Base-by-base conservation (phyloP, 257 asterid genomes). In the Perilla frutescens region DNA sequence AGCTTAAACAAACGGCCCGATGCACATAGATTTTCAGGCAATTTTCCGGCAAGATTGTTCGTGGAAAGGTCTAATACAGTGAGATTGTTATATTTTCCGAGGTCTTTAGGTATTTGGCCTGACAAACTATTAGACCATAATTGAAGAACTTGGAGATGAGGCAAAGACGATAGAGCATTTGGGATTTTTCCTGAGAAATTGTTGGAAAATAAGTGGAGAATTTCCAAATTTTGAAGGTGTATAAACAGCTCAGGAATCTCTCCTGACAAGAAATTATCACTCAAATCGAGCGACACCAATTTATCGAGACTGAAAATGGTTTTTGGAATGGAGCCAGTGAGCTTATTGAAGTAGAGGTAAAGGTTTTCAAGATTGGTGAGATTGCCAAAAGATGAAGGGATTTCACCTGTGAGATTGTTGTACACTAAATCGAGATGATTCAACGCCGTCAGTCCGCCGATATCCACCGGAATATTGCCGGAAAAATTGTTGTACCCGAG, bases 401-500 rank as follows among this genome's bases (percentile, higher is more conserved):
- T 93, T 83, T 81, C 90, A 10, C 98, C 96, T 0, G 90, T 90
- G 58, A 89, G 89, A 73, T 89, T 90, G 80, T 87, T 90, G 82
- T 82, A 84, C 14, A 91, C 98, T 2, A 93, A 87, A 82, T 93
- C 89, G 13, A 93, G 90, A 81, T 93, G 98, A 6, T 45, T 13
- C 74, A 93, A 70, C 20, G 43, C 71, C 1, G 78, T 55, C 56
- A 93, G 62, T 26, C 75, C 90, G 5, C 96, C 90, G 9, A 90
- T 79, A 61, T 84, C 91, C 45, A 37, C 53, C 1, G 98, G 98
- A 56, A 93, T 89, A 32, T 13, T 75, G 32, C 98, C 97, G 1
- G 98, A 81, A 6, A 93, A 84, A 65, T 93, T 93, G 80, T 93
- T 93, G 82, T 90, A 87, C 9, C 98, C 98, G 54, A 90, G 74